Base-by-base conservation (phyloP, 768 basidiomycete species). In the Lactifluus rugatus region DNA sequence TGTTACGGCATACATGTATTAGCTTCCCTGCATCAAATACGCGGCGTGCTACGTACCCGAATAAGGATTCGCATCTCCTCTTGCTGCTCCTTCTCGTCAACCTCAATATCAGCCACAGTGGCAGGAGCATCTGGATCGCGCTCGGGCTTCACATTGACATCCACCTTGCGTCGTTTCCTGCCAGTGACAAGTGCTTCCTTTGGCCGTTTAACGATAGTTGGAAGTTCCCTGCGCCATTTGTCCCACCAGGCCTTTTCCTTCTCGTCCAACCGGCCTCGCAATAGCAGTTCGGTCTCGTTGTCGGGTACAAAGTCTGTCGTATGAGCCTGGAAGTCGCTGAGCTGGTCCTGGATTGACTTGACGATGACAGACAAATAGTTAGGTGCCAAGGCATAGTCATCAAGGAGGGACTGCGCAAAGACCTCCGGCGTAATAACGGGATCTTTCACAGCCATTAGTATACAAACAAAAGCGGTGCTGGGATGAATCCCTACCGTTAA, bases 51-150 rank as follows among this genome's bases (percentile, higher is more conserved):
- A 71, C 81, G 23, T 60, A 96, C 93, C 82, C 90, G 93, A 73
- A 99, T 85, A 56, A 92, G 67, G 62, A 99, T 89, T 54, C 96
- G 77, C 79, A 96, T 82, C 66, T 98, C 96, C 67, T 96, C 93
- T 37, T 81, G 76, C 68, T 82, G 75, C 55, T 72, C 74, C 56
- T 78, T 75, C 68, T 86, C 86, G 62, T 87, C 81, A 49, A 89
- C 70, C 58, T 81, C 78, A 56, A 85, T 76, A 62, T 84, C 82
- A 57, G 87, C 81, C 50, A 84, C 72, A 2, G 73, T 64, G 70
- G 82, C 76, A 2, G 81, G 67, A 23, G 54, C 55, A 44, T 52
- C 28, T 36, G 51, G 52, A 53, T 61, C 34, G 48, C 55, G 55
- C 51, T 53, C 47, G 37, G 37, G 39, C 21, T 62, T 62, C 46